phyloP scores from a whole-genome alignment of 176 grass and related monocot species.

The Carex pumila region DNA sequence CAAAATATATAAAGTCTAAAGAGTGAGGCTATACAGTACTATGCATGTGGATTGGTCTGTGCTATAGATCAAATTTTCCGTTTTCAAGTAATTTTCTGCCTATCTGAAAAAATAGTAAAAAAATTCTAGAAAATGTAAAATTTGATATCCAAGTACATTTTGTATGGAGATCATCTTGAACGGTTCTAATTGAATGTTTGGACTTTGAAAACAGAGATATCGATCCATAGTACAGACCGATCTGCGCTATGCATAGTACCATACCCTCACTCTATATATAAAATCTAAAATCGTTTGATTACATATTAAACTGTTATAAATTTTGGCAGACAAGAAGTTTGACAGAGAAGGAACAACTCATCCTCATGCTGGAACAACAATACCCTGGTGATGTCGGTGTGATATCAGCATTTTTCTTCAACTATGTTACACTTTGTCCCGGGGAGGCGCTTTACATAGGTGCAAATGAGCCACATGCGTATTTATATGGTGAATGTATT shows the following conservation, averaged over 20 bases:
- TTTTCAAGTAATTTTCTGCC: too few relatives aligned
- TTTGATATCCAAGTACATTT: too few relatives aligned
- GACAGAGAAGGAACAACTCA: constrained; percentile 64
- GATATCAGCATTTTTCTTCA: constrained; percentile 64
- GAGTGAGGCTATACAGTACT: too few relatives aligned
- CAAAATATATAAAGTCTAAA: neutral
- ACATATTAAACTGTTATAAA: neutral
- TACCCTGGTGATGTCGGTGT: constrained; percentile 78
- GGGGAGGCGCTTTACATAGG: constrained; percentile 81
- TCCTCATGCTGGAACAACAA: constrained; percentile 56
- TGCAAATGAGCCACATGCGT: constrained; percentile 83
- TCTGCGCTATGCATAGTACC: too few relatives aligned
- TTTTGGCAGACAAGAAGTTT: constrained; percentile 53
- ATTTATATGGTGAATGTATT: constrained; percentile 79
- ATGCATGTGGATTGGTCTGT: too few relatives aligned
- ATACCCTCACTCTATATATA: neutral
- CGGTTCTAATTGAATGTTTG: too few relatives aligned
- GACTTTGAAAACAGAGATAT: too few relatives aligned
- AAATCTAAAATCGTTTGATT: neutral
- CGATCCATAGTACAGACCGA: too few relatives aligned
- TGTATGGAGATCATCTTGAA: too few relatives aligned
- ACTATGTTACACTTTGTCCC: constrained; percentile 74
- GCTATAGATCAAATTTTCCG: too few relatives aligned
- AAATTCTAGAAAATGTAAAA: too few relatives aligned
- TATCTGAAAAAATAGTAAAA: too few relatives aligned